Evolutionary conservation across 2,329 filamentous ascomycete genomes (phyloP).

Genomic region (Pyricularia grisea): DNA sequence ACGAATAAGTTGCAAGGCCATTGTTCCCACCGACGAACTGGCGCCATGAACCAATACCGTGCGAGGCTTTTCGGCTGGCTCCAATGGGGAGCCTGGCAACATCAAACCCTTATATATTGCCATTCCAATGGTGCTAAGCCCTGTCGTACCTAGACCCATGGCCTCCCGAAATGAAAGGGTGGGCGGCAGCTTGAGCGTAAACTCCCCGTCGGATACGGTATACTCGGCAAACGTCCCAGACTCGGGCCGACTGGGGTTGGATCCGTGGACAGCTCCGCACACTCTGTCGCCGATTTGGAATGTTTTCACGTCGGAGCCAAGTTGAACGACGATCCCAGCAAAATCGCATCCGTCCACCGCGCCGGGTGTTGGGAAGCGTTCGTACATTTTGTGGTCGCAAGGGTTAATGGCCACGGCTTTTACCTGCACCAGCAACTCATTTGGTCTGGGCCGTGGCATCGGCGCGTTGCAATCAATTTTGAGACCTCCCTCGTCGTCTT

Average conservation of each 20-base stretch:
- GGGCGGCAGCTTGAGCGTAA: not conserved
- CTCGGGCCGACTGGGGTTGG: slow-evolving; percentile 7
- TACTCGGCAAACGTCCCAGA: slow-evolving; percentile 15
- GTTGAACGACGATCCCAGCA: slow-evolving; percentile 15
- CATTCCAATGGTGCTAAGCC: not conserved
- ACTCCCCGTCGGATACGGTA: slow-evolving; percentile 1
- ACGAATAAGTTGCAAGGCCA: not conserved
- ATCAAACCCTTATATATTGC: not conserved
- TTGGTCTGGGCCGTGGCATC: not conserved
- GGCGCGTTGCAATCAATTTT: not conserved
- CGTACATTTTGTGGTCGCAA: slow-evolving; percentile 19
- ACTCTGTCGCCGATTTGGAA: slow-evolving; percentile 20
- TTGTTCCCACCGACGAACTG: not conserved
- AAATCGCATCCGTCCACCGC: slow-evolving; percentile 20
- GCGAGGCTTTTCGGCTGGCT: not conserved
- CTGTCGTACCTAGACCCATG: not conserved
- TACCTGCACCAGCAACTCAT: slow-evolving; percentile 2
- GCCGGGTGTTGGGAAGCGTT: slow-evolving; percentile 11
- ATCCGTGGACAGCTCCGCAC: slow-evolving; percentile 11
- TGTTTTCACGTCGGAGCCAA: slow-evolving; percentile 12
- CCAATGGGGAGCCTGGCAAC: not conserved
- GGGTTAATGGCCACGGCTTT: slow-evolving; percentile 19
- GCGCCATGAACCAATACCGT: not conserved
- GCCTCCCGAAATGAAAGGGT: not conserved
- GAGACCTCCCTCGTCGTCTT: not conserved